phyloP scores from a whole-genome alignment of 768 basidiomycete species.

The Jaapia argillacea region DNA sequence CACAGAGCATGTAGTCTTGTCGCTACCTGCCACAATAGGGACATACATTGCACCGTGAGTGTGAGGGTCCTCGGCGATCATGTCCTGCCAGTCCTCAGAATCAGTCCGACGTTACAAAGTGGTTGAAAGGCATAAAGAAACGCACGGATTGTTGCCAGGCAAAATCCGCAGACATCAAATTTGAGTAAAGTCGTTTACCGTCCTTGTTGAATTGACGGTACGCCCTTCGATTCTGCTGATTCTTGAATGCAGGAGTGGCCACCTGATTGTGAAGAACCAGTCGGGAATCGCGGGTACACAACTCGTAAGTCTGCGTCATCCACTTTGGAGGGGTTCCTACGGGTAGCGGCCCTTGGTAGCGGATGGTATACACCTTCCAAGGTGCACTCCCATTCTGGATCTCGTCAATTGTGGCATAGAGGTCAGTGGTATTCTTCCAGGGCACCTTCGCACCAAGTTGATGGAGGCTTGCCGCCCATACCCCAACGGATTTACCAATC shows the following conservation, averaged over 20 bases:
- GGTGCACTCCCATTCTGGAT: too few species aligned
- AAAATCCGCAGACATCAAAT: constrained; percentile 2
- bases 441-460: too few species aligned
- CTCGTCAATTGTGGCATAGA: too few species aligned
- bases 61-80: background rate
- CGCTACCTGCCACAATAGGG: constrained; percentile 22
- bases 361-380: too few species aligned
- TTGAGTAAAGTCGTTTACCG: background rate
- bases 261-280: background rate
- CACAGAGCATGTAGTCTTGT: constrained; percentile 28
- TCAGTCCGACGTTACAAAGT: too few species aligned
- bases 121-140: too few species aligned
- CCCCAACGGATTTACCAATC: too few species aligned
- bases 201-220: constrained; percentile 1
- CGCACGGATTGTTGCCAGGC: background rate
- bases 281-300: background rate
- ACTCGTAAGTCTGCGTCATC: background rate
- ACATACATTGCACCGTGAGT: background rate
- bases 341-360: background rate
- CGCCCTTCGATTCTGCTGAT: background rate
- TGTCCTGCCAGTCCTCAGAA: background rate
- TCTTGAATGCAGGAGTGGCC: background rate
- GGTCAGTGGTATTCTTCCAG: too few species aligned
- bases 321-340: background rate
- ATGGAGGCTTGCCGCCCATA: too few species aligned